Conservation (phyloP, 164 flowering plant genomes). For the Aristolochia fimbriata region DNA sequence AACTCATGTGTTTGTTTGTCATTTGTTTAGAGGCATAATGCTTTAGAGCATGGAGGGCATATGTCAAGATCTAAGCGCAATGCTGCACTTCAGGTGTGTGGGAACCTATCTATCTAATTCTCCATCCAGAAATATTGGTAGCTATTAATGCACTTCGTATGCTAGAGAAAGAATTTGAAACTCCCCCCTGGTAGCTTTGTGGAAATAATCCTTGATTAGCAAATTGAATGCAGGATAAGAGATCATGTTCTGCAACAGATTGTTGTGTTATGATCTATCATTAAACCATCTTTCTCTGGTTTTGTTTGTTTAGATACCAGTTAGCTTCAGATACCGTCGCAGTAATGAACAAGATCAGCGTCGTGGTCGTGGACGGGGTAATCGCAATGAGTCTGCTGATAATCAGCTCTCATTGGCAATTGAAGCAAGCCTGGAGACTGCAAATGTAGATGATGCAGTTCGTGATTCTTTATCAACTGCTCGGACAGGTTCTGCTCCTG, state of each 20-base stretch:
- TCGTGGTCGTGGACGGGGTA: slow-evolving; percentile 55
- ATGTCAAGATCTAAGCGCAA: slow-evolving; percentile 89
- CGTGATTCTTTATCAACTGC: slow-evolving; percentile 26
- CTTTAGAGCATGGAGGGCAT: slow-evolving; percentile 79
- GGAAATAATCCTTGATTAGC: not conserved
- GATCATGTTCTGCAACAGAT: too few relatives aligned
- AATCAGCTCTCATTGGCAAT: slow-evolving; percentile 55
- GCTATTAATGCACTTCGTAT: not conserved
- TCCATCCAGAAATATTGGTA: not conserved
- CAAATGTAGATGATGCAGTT: slow-evolving; percentile 21
- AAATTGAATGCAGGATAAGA: not conserved
- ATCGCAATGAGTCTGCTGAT: slow-evolving; percentile 40
- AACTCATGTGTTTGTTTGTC: not conserved
- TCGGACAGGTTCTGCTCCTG: slow-evolving; percentile 17
- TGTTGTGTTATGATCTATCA: too few relatives aligned
- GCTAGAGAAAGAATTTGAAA: not conserved
- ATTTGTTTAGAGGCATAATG: slow-evolving; percentile 64
- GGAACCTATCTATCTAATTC: not conserved
- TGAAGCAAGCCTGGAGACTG: slow-evolving; percentile 52
- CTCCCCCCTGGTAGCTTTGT: too few relatives aligned
- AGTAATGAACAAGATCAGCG: slow-evolving; percentile 45
- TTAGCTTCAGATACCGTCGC: slow-evolving; percentile 66
- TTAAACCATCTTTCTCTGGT: not conserved
- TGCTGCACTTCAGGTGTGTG: slow-evolving; percentile 75
- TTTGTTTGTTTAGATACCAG: slow-evolving; percentile 54